These are phyloP conservation scores for Mychonastes homosphaera DNA, from an alignment of 139 green algal genomes.

Conservation along the genomic window DNA sequence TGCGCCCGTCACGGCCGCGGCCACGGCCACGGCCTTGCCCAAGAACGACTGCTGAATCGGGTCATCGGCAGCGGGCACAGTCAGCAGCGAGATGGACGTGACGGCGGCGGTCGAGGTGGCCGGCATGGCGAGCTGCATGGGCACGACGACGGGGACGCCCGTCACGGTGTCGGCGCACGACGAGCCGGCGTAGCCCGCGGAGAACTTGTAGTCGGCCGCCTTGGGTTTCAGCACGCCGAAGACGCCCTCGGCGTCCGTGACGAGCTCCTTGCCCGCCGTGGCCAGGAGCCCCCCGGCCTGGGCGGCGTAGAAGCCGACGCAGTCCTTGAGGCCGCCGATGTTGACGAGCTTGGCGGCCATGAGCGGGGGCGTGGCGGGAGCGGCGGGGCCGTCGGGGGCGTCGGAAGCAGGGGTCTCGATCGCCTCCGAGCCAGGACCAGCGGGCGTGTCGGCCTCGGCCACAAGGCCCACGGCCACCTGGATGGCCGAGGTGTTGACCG, in stretches of 20 bases:
- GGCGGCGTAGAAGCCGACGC: background rate
- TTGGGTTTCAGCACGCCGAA: background rate
- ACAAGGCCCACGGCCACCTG: background rate
- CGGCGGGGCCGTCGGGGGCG: background rate
- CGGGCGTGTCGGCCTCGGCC: background rate
- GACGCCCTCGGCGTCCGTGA: background rate
- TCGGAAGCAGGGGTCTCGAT: too few relatives aligned
- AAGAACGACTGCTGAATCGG: background rate
- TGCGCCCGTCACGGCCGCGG: background rate
- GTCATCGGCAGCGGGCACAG: constrained; percentile 5
- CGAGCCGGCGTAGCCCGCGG: background rate
- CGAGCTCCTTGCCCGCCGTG: background rate
- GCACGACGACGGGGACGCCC: constrained; percentile 1
- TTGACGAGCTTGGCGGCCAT: constrained; percentile 5
- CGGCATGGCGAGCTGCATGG: background rate
- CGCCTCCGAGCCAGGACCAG: too few relatives aligned
- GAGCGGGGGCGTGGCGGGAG: background rate
- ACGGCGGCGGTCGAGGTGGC: background rate
- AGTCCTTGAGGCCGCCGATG: constrained; percentile 8
- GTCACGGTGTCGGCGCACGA: background rate
- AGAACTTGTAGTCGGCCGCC: constrained; percentile 5
- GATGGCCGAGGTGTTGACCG: constrained; percentile 1
- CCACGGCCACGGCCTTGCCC: too few relatives aligned
- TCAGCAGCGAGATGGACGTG: constrained; percentile 17
- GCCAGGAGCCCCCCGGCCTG: background rate